Evolutionary conservation across 306 rosid species (phyloP), one percentile per base, ranked within the genome.

Genomic region (Pachyrhizus erosus): DNA sequence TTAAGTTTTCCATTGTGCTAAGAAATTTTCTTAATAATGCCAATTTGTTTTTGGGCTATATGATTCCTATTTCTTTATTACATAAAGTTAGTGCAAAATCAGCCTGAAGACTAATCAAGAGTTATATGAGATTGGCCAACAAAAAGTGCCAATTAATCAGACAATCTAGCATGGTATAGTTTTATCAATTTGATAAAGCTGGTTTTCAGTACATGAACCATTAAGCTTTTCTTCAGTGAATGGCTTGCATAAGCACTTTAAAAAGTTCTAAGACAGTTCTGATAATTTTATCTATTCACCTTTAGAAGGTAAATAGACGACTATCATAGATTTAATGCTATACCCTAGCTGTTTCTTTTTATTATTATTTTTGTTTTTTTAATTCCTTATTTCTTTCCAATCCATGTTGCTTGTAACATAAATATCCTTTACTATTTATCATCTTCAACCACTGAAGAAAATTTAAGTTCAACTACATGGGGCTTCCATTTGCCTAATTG

Each of bases 191-290:
- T 42, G 29, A 15, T 60, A 58, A 73, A 80, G 83, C 62, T 70
- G 78, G 49, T 12, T 58, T 80, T 54, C 26, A 52, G 76, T 82
- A 51, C 52, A 64, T 55, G 69, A 74, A 52, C 80, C 84, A 24
- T 39, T 29, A 73, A 74, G 58, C 80, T 65, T 82, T 69, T 67
- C 64, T 70, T 70, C 15, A 54, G 81, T 66, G 85, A 82, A 66
- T 48, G 64, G 79, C 75, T 73, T 33, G 45, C 55, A 81, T 75
- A 65, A 74, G 80, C 68, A 75, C 76, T 55, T 68, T 67, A 9
- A 45, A 69, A 83, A 69, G 78, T 76, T 76, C 37, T 57, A 43
- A 54, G 12, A n/a, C 43, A 31, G 55, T 45, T 69, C 26, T 45
- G 9, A 77, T 66, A 58, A 58, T 7, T 5, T 70, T 60, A 8